Base-by-base conservation (phyloP, 75 land plant species). In the Picea sitchensis region DNA sequence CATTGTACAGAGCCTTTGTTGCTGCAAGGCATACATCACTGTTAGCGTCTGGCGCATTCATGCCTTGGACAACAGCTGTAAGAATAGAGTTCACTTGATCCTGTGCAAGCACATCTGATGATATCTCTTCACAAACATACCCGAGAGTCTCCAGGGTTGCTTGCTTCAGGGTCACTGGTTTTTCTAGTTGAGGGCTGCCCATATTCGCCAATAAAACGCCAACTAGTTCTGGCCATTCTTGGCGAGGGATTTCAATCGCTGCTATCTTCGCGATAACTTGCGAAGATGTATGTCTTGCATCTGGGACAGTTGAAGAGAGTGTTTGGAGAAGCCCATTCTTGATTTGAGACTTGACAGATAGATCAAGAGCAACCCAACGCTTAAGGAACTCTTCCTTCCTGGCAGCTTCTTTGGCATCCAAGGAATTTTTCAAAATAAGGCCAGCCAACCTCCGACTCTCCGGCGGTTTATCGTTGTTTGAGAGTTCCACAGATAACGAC, bases 21-120 rank as follows among this genome's bases (percentile, higher is more conserved):
- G 87, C 85, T 12, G 85, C 79, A 38, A 79, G 59, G 18, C 85
- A 57, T 17, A 85, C 87, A 56, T 83, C 84, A 61, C 74, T 80
- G 57, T 81, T 85, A 14, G 80, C 62, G 58, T 85, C 87, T 1
- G 85, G 54, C 5, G 80, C 63, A 59, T 85, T 85, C 87, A 85
- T 93, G 26, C 95, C 98, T 78, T 95, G 95, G 62, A 95, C 95
- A 12, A 95, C 98, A 59, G 98, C 98, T 30, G 98, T 94, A 21
- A 92, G 90, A 23, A 94, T 93, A 59, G 90, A 91, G 65, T 95
- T 95, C 54, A 93, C 96, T 32, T 95, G 98, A 78, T 91, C 98
- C 65, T 95, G 96, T 15, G 91, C 98, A 15, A 95, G 84, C 34
- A 90, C 90, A 76, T 95, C 90, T 17, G 96, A 86, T 64, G 96